These are phyloP conservation scores for Podaxis sp. DNA, from an alignment of 768 basidiomycete species.

Conservation along the genomic window DNA sequence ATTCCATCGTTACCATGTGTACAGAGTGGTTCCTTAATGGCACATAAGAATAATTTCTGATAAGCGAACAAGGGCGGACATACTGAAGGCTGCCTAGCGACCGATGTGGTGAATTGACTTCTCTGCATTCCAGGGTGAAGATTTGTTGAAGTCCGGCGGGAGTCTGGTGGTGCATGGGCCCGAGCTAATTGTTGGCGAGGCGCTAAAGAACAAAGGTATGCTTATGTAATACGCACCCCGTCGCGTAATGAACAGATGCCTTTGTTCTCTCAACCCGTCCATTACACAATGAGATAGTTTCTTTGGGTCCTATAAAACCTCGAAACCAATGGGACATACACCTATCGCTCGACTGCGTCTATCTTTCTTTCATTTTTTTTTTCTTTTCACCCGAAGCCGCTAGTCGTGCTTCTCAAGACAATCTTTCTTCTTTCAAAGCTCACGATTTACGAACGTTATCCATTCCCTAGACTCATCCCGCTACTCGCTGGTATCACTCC, in stretches of 20 bases:
- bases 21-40: conserved; percentile 4
- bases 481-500: not conserved
- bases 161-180: not conserved
- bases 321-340: not conserved
- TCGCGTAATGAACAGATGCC: not conserved
- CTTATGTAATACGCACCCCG: not conserved
- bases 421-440: not conserved
- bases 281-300: not conserved
- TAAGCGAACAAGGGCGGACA: not conserved
- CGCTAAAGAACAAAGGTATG: not conserved
- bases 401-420: conserved; percentile 23
- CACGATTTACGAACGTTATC: not conserved
- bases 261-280: not conserved
- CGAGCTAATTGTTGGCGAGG: not conserved
- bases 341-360: conserved; percentile 2
- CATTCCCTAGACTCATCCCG: not conserved
- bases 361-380: not conserved
- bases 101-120: not conserved
- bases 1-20: not conserved
- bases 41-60: not conserved
- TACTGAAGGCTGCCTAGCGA: not conserved
- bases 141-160: not conserved
- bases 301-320: not conserved
- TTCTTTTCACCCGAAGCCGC: conserved; percentile 18
- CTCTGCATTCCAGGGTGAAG: not conserved